A percentile compares a stretch with the other conserved stretches of the same genome.
Evolutionary conservation across 345 rosid species (phyloP).

Genomic region (Populus davidiana): DNA sequence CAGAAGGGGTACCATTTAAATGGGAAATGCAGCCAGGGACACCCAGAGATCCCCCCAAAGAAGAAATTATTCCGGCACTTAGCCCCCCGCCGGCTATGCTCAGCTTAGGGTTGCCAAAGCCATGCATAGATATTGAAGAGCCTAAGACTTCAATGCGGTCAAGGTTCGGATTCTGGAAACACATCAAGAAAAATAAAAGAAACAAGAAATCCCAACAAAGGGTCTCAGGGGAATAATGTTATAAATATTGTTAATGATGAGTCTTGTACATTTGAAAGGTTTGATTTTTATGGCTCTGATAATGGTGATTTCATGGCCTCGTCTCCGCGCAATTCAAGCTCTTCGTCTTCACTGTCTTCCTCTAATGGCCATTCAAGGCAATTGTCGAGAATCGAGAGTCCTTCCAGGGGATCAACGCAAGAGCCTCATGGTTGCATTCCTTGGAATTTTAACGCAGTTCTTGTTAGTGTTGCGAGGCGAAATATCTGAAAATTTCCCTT

Average conservation of each 20-base stretch:
- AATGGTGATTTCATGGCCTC: conserved; percentile 7
- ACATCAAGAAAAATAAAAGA: conserved; percentile 1
- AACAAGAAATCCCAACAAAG: neutral
- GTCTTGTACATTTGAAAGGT: neutral
- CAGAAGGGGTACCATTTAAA: conserved; percentile 36
- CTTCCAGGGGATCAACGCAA: neutral
- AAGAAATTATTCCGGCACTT: conserved; percentile 13
- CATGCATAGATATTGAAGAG: conserved; percentile 30
- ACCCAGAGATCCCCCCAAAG: conserved; percentile 14
- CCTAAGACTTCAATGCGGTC: conserved; percentile 29
- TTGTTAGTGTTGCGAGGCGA: neutral
- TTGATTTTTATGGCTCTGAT: conserved; percentile 5
- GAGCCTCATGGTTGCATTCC: neutral
- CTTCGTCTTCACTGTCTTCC: neutral
- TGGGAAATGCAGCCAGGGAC: conserved; percentile 29
- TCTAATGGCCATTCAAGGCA: neutral
- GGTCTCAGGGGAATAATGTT: neutral
- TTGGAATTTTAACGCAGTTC: conserved; percentile 5
- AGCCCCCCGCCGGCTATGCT: conserved; percentile 68
- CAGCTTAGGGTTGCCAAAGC: conserved; percentile 53
- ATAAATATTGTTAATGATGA: neutral
- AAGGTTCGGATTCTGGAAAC: conserved; percentile 33
- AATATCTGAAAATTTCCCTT: neutral
- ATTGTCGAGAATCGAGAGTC: conserved; percentile 1
- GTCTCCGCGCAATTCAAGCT: neutral